Base-by-base conservation (phyloP, 495 filamentous ascomycete genomes). In the Physcia stellaris region DNA sequence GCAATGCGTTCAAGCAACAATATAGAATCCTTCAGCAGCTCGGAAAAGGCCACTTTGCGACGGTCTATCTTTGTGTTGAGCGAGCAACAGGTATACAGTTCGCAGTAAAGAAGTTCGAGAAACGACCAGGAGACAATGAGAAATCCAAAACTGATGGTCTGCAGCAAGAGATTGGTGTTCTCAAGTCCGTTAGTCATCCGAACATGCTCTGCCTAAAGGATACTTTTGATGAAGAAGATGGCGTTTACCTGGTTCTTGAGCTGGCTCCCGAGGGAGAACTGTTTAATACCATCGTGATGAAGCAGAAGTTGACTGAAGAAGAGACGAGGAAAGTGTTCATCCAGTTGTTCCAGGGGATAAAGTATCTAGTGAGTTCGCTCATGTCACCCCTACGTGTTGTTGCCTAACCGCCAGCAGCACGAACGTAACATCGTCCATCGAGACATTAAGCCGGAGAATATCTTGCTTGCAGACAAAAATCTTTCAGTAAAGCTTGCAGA, bases 391-490 rank as follows among this genome's bases (percentile, higher is more conserved):
- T 50, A 34, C 13, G 18, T 10, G 4, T 28, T 7, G 11, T 6
- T 13, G 46, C 31, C 64, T 79, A 48, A 75, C 40, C 4, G 24
- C 6, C 7, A 42, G 30, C 43, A 96, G 90, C 92, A 99, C 57
- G 92, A 96, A 37, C 83, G 92, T 46, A 87, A 86, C 48, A 94
- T 96, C 51, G 88, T 95, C 6, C 92, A 99, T 58, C 83, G 92
- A 34, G 92, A 99, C 49, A 94, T 99, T 53, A 99, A 99, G 57
- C 92, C 92, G 1, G 92, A 99, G 56, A 99, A 99, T 44, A 99
- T 99, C 34, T 70, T 99, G 6, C 59, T 99, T 15, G 69, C 77
- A 21, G 85, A 96, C 54, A 80, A 81, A 36, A 68, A 86, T 4
- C 60, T 96, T 24, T 75, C 73, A 29, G 80, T 95, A 42, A 99